Conservation (phyloP, 1,284 basidiomycete genomes). For the Sanghuangporus sanghuang region DNA sequence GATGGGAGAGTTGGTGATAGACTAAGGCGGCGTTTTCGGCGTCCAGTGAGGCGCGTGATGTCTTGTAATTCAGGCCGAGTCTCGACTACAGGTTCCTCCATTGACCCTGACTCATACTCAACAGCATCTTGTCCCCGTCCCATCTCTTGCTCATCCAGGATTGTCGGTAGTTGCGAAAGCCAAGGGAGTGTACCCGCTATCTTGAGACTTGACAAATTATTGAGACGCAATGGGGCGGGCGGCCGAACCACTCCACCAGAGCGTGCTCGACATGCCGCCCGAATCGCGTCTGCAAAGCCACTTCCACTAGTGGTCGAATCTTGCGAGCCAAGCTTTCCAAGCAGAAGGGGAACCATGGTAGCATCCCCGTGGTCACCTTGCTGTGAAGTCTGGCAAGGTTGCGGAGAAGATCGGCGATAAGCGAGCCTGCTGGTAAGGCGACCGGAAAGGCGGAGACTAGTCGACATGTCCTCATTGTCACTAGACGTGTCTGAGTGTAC, state of each 20-base stretch:
- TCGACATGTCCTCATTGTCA: background rate
- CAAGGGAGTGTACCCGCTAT: background rate
- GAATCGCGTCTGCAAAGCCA: background rate
- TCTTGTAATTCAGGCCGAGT: background rate
- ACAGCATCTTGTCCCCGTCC: background rate
- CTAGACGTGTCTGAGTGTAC: background rate
- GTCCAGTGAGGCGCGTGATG: background rate
- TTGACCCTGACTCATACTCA: background rate
- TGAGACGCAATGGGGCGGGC: background rate
- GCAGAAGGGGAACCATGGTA: too few species aligned
- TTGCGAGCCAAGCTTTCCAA: background rate
- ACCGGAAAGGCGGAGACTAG: background rate
- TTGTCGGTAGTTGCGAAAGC: conserved; percentile 7
- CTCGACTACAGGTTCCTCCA: background rate
- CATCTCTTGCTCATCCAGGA: background rate
- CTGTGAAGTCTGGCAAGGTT: background rate
- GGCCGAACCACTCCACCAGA: background rate
- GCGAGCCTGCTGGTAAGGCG: background rate
- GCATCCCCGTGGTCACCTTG: background rate
- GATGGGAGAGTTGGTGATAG: conserved; percentile 14
- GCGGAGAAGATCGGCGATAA: background rate
- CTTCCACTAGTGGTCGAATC: background rate
- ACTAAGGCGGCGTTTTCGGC: conserved; percentile 8
- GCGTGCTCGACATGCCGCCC: background rate
- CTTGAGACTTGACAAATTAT: background rate